A percentile compares a stretch with the other conserved stretches of the same genome.
These are phyloP conservation scores for Rhizoclosmatium globosum DNA, from an alignment of 192 early-diverging fungal species.

Conservation along the genomic window DNA sequence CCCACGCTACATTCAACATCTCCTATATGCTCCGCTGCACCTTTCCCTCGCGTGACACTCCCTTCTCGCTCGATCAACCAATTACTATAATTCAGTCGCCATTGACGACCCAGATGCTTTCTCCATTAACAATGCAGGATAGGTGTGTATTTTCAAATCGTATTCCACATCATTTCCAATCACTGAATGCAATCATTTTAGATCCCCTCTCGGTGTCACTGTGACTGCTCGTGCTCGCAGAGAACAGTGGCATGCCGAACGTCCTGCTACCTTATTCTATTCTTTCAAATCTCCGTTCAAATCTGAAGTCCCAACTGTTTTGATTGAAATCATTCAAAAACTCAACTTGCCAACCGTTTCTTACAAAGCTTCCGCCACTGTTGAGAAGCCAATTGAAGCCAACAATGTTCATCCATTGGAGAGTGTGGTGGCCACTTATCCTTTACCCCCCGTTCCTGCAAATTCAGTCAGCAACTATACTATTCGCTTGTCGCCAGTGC, in stretches of 20 bases:
- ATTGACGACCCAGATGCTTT: background rate
- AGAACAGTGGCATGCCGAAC: constrained; percentile 32
- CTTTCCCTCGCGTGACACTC: constrained; percentile 29
- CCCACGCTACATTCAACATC: constrained; percentile 24
- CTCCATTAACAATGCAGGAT: constrained; percentile 22
- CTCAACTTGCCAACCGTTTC: constrained; percentile 19
- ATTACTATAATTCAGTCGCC: constrained; percentile 20
- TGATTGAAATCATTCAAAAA: constrained; percentile 30
- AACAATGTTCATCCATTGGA: background rate
- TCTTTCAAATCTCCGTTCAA: constrained; percentile 34
- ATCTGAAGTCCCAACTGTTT: constrained; percentile 30
- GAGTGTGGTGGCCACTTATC: constrained; percentile 23
- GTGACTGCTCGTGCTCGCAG: constrained; percentile 29
- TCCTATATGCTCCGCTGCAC: constrained; percentile 19
- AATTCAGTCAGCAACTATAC: constrained; percentile 29
- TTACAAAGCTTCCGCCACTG: background rate
- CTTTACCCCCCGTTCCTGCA: constrained; percentile 18
- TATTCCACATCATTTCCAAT: background rate
- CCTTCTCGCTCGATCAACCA: constrained; percentile 21
- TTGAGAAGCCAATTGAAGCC: constrained; percentile 9
- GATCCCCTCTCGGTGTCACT: constrained; percentile 31
- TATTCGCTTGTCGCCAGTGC: constrained; percentile 18
- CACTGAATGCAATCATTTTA: background rate
- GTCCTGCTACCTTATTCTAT: constrained; percentile 31
- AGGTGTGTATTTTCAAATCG: background rate